Evolutionary conservation across 129 eudicot species (phyloP).

Genomic region (Tagetes erecta): DNA sequence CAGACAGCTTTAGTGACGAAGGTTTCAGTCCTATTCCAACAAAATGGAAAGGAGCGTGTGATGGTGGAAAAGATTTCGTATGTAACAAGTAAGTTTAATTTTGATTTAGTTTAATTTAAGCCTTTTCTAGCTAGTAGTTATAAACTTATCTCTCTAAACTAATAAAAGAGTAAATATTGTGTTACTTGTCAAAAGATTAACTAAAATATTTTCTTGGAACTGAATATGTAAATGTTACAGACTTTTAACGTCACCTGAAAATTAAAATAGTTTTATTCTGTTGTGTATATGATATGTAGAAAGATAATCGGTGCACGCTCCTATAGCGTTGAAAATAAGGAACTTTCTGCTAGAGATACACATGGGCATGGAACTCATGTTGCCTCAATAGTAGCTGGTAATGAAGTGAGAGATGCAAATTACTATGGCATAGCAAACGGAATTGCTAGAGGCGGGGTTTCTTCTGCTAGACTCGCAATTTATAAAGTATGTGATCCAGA

Average conservation of each 20-base stretch:
- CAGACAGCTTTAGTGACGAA: constrained; percentile 45
- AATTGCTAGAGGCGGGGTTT: constrained; percentile 25
- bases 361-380: constrained; percentile 55
- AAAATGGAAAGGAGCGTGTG: constrained; percentile 62
- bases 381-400: constrained; percentile 53
- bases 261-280: background rate
- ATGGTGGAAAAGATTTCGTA: constrained; percentile 41
- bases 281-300: background rate
- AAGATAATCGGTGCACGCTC: constrained; percentile 39
- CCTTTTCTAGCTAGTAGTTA: too few relatives aligned
- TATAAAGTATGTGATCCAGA: constrained; percentile 3
- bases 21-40: constrained; percentile 44
- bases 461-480: constrained; percentile 29
- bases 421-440: constrained; percentile 20
- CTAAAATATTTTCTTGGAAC: too few relatives aligned
- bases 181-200: too few relatives aligned
- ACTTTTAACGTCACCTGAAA: too few relatives aligned
- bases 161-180: too few relatives aligned
- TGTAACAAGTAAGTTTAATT: constrained; percentile 50
- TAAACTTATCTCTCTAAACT: too few relatives aligned
- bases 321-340: background rate
- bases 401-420: background rate
- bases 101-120: too few relatives aligned
- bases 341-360: constrained; percentile 29
- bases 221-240: too few relatives aligned